Evolutionary conservation across 257 asterid species (phyloP), one percentile per base, ranked within the genome.

Genomic region (Hygrophila difformis): DNA sequence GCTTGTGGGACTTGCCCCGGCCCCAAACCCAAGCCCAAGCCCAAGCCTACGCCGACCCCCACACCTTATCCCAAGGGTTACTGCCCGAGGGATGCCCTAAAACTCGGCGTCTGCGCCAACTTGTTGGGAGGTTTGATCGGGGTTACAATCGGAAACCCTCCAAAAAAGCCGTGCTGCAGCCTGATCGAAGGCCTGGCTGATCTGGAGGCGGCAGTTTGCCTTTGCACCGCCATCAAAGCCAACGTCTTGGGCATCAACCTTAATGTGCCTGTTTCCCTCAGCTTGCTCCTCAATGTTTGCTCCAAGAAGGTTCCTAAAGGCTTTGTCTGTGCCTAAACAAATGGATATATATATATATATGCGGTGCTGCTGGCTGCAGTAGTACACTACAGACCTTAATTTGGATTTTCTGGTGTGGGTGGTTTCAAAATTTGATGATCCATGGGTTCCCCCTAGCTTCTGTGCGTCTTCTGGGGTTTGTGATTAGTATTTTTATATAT

Each of bases 91-190:
- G 67, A 61, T 14, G 16, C 67, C 41, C 67, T 61, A 7, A 61
- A 61, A 53, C 39, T 61, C 44, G 67, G 60, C 14, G 67, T 53
- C 8, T 61, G 67, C 31, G 67, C 67, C 9, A 22, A 61, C 19
- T 61, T 61, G 50, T 61, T 61, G 1, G 37, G 49, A 2, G 67
- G 49, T 5, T 53, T 61, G 44, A 11, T 61, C 0, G 49, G 38
- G 14, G 13, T 53, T 3, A 41, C 55, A 15, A 55, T 61, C 14
- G 67, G 67, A 3, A 53, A 35, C 18, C 67, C 67, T 3, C 67
- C 67, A 2, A 46, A 45, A 31, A 12, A 53, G 15, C 61, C 61
- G 5, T 61, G 61, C 29, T 53, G 59, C 59, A 53, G 39, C 19
- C 39, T 53, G 23, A 18, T 53, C 38, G 1, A 53, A 19, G 59